These are phyloP conservation scores for Antarctomyces pellizariae DNA, from an alignment of 495 filamentous ascomycete genomes.

Conservation along the genomic window DNA sequence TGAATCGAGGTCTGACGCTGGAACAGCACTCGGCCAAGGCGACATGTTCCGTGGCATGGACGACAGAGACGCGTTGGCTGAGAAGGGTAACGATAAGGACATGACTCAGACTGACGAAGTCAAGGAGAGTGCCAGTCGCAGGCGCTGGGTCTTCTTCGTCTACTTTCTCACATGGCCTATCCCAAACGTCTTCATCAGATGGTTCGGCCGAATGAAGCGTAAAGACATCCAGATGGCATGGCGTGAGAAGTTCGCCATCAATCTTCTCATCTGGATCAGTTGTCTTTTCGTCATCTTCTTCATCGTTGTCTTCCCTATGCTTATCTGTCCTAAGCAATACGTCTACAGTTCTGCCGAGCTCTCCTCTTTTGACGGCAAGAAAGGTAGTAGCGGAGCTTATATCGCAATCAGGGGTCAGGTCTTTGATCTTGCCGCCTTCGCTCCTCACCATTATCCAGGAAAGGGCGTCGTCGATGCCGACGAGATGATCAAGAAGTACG, in stretches of 20 bases:
- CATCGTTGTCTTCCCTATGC: slow-evolving; percentile 59
- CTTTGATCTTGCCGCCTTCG: slow-evolving; percentile 56
- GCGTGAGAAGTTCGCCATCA: slow-evolving; percentile 96
- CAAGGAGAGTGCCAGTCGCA: slow-evolving; percentile 54
- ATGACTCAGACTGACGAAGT: slow-evolving; percentile 77
- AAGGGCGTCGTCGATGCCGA: too few relatives aligned
- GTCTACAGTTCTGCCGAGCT: slow-evolving; percentile 70
- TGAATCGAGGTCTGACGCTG: slow-evolving; percentile 76
- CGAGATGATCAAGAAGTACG: slow-evolving; percentile 54
- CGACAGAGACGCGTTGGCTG: slow-evolving; percentile 77
- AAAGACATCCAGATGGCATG: slow-evolving; percentile 88
- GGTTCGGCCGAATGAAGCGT: slow-evolving; percentile 64
- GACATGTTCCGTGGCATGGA: slow-evolving; percentile 98
- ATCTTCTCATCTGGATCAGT: slow-evolving; percentile 84
- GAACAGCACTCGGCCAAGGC: slow-evolving; percentile 63
- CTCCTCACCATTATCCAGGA: slow-evolving; percentile 65
- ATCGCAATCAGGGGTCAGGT: slow-evolving; percentile 74
- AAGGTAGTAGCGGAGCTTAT: slow-evolving; percentile 30
- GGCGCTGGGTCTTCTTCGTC: slow-evolving; percentile 79
- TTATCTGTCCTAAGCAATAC: slow-evolving; percentile 81
- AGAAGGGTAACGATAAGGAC: slow-evolving; percentile 78
- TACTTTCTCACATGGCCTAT: slow-evolving; percentile 68
- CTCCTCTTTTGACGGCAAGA: slow-evolving; percentile 46
- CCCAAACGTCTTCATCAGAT: slow-evolving; percentile 62
- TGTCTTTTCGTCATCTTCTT: slow-evolving; percentile 70